These are phyloP conservation scores for Linum lewisii DNA, from an alignment of 345 rosid genomes.

Conservation along the genomic window DNA sequence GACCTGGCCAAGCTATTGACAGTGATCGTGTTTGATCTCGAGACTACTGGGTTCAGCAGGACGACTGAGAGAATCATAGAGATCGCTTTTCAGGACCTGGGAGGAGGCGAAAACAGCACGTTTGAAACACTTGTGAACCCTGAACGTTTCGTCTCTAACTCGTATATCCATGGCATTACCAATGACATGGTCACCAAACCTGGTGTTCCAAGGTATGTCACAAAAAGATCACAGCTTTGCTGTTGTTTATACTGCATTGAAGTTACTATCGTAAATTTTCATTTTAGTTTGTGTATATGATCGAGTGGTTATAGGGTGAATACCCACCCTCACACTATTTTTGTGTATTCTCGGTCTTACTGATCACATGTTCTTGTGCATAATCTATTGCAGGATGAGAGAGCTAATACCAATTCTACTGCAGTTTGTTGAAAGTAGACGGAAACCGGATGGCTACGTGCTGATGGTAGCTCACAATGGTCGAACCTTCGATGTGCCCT, in stretches of 20 bases:
- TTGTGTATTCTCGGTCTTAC: too few species aligned
- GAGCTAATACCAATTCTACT: constrained; percentile 66
- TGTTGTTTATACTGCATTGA: not conserved
- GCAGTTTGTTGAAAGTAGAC: constrained; percentile 60
- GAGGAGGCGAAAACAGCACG: constrained; percentile 79
- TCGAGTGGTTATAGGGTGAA: constrained; percentile 1
- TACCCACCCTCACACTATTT: too few species aligned
- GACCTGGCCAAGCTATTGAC: constrained; percentile 49
- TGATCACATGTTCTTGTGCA: constrained; percentile 7
- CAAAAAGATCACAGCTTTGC: not conserved
- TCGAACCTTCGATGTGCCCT: constrained; percentile 64
- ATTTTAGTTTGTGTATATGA: too few species aligned
- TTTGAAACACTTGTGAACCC: constrained; percentile 82
- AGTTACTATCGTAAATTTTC: too few species aligned
- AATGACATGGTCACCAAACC: constrained; percentile 61
- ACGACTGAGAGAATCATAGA: constrained; percentile 50
- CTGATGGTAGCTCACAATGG: constrained; percentile 74
- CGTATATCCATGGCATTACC: constrained; percentile 54
- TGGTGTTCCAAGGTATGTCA: constrained; percentile 70
- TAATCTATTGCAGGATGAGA: constrained; percentile 50
- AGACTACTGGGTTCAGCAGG: constrained; percentile 67
- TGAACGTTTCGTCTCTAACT: constrained; percentile 33
- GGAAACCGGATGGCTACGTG: constrained; percentile 63
- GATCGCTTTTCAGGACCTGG: constrained; percentile 72
- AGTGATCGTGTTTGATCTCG: constrained; percentile 52